A percentile compares a stretch with the other conserved stretches of the same genome.
Evolutionary conservation across 2,329 filamentous ascomycete species (phyloP).

Genomic region (Phialophora chinensis): DNA sequence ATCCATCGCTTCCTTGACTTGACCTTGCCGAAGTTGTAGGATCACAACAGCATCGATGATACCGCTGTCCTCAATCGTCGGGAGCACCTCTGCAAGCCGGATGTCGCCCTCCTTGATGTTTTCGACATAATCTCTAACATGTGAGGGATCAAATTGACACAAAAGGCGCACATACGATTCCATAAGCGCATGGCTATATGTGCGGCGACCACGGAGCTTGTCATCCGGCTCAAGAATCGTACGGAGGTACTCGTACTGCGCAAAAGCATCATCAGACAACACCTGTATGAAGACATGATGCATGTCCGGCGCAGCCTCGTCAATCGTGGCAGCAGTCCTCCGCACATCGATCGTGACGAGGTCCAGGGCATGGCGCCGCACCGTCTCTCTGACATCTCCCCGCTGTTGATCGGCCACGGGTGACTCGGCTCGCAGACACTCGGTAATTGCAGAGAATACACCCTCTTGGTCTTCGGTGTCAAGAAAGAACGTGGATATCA

Average conservation of each 20-base stretch:
- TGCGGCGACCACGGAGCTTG: constrained; percentile 34
- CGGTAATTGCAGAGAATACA: constrained; percentile 79
- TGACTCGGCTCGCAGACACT: constrained; percentile 71
- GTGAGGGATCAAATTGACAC: constrained; percentile 80
- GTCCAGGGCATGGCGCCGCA: constrained; percentile 68
- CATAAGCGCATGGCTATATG: constrained; percentile 63
- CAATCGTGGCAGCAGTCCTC: constrained; percentile 69
- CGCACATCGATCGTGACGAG: constrained; percentile 71
- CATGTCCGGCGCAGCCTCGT: constrained; percentile 65
- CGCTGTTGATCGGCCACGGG: constrained; percentile 72
- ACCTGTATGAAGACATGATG: constrained; percentile 70
- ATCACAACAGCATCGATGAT: constrained; percentile 93
- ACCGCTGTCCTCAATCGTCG: constrained; percentile 85
- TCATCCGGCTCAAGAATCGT: constrained; percentile 69
- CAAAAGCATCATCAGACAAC: constrained; percentile 64
- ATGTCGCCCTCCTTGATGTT: constrained; percentile 77
- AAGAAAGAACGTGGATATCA: constrained; percentile 82
- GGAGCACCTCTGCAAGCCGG: constrained; percentile 77
- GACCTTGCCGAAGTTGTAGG: constrained; percentile 85
- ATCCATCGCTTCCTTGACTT: constrained; percentile 80
- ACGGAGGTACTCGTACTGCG: constrained; percentile 77
- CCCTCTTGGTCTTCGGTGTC: constrained; percentile 76
- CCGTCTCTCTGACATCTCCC: constrained; percentile 71
- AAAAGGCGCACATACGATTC: constrained; percentile 90
- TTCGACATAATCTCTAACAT: constrained; percentile 85